Base-by-base conservation (phyloP, 2,329 filamentous ascomycete species). In the Cladosporium cucumerinum region DNA sequence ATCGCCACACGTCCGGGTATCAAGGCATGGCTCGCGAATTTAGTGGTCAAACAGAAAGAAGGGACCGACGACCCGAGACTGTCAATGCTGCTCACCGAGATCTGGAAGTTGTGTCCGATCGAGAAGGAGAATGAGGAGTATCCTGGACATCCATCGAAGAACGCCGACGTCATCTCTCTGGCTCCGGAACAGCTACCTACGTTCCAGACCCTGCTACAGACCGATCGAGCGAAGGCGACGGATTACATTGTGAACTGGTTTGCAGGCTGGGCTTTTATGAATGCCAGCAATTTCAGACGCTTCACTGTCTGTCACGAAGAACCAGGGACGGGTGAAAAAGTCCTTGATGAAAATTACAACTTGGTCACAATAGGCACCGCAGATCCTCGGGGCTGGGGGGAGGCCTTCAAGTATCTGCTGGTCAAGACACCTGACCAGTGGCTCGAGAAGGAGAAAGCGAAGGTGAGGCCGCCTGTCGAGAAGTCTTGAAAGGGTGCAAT, bases 241-340 rank as follows among this genome's bases (percentile, higher is more conserved):
- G 73, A 74, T 32, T 66, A 66, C 5, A 65, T 75, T 60, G 72
- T 76, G 16, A 66, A 75, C 2, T 75, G 73, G 73, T 77, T 77
- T 49, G 74, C 74, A 2, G 73, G 72, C 25, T 73, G 70, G 69
- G 63, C 65, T 26, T 49, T 70, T 4, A 26, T 65, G 25, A 66
- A 75, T 12, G 68, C 68, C 2, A 64, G 54, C 30, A 67, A 66
- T 4, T 75, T 69, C 60, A 61, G 74, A 18, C 71, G 70, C 32
- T 75, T 77, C 58, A 55, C 69, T 11, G 68, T 77, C 11, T 69
- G 71, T 43, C 66, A 76, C 60, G 58, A 34, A 18, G 36, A 43
- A 21, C 58, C 58, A 2, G 46, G 46, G 18, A 51, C 58, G 14
- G 58, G 43, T 12, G 18, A 34, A 7, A 10, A 18, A 3, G 46